Percentiles rank a stretch among this genome's conserved stretches.
These are phyloP conservation scores for Xylogone sp. DNA, from an alignment of 2,329 filamentous ascomycete genomes.

Conservation along the genomic window DNA sequence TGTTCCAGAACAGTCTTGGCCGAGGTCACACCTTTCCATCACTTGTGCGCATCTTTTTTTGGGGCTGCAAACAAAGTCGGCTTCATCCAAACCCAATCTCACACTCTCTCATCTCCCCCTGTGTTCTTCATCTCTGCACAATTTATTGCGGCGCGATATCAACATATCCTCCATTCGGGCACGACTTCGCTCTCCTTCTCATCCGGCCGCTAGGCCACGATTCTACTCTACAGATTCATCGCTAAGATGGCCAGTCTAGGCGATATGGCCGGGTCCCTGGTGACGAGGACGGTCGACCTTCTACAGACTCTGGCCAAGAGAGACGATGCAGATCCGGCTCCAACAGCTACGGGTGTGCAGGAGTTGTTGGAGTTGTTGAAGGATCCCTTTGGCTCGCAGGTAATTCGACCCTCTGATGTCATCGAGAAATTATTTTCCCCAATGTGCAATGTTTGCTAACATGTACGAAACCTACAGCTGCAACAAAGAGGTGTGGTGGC, in stretches of 20 bases:
- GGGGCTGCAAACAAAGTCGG: not conserved
- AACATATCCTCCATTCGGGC: not conserved
- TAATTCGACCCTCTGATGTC: constrained; percentile 1
- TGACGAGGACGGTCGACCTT: not conserved
- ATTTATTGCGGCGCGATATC: not conserved
- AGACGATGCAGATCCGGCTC: not conserved
- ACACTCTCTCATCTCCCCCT: not conserved
- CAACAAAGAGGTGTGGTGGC: constrained; percentile 63
- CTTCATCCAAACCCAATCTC: not conserved
- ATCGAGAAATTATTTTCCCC: not conserved
- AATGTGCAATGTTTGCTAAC: not conserved
- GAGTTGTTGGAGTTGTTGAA: constrained; percentile 24
- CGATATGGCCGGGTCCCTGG: not conserved
- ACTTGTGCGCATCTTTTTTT: not conserved
- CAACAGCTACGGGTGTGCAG: constrained; percentile 11
- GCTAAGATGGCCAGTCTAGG: not conserved
- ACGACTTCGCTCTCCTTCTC: not conserved
- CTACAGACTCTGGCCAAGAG: not conserved
- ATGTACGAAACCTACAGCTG: constrained; percentile 16
- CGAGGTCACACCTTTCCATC: not conserved
- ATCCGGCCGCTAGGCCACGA: not conserved
- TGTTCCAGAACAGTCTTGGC: not conserved
- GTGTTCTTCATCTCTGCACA: not conserved
- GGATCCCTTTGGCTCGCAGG: constrained; percentile 24
- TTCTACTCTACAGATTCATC: not conserved